Evolutionary conservation across 1,284 basidiomycete species (phyloP), one percentile per base, ranked within the genome.

Genomic region (Moniliophthora roreri): DNA sequence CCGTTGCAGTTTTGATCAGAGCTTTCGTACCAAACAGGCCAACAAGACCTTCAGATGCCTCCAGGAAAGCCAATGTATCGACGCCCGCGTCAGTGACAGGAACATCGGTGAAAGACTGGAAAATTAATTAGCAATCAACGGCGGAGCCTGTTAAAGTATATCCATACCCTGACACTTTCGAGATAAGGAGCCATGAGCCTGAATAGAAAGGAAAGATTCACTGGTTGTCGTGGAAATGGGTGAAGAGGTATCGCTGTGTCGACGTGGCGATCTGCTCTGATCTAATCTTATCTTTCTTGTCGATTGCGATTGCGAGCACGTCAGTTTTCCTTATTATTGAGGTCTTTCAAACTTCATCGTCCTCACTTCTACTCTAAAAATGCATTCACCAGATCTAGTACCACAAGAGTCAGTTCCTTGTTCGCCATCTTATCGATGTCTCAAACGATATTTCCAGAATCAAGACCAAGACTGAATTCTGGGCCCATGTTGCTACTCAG

Each of bases 21-120:
- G 42, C 16, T 36, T n/a, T n/a, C 85, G 57, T 63, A 96, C 95
- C 91, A 68, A 99, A 98, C 62, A 99, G 78, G 60, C 89, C 87
- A 59, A 96, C 89, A 47, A 99, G 80, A 41, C 93, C 95, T 62
- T 93, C 83, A 2, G 91, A 81, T 8, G 97, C 97, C 65, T 97
- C 87, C 58, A 96, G 80, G 77, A 99, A 99, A 41, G 81, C 77
- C 40, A 82, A 69, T 3, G 97, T 98, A 68, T 98, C 87, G 68
- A 99, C 85, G 60, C 96, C 95, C 59, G 79, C 80, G 62, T 93
- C 88, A 57, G 89, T 93, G 64, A 93, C 79, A 34, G 89, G 82
- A 28, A 99, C 96, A 71, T 97, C 91, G 63, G 85, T 85, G 68
- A 93, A 98, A 21, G 91, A 94, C 93, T 96, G 56, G 38, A 26